Evolutionary conservation across 1,284 basidiomycete genomes (phyloP).

Genomic region (Irpex rosettiformis): DNA sequence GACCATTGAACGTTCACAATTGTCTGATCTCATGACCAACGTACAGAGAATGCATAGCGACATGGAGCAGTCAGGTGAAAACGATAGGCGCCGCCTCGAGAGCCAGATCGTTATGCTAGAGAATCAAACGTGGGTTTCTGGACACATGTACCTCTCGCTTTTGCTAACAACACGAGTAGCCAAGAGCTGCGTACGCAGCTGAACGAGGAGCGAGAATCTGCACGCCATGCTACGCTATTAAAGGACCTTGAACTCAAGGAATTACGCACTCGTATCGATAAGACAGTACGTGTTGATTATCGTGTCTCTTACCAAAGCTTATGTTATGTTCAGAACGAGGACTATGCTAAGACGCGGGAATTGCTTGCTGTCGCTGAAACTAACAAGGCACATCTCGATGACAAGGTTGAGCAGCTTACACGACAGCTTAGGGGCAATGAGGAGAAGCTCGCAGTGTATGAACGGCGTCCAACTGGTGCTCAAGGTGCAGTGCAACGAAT

Average conservation of each 20-base stretch:
- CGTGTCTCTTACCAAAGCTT: slow-evolving; percentile 2
- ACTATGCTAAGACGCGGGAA: slow-evolving; percentile 72
- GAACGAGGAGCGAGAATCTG: slow-evolving; percentile 76
- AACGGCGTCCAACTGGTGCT: slow-evolving; percentile 52
- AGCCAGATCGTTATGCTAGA: slow-evolving; percentile 78
- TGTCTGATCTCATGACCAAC: slow-evolving; percentile 84
- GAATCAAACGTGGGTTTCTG: slow-evolving; percentile 60
- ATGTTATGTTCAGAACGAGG: slow-evolving; percentile 43
- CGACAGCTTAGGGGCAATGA: slow-evolving; percentile 73
- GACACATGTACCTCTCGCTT: background rate
- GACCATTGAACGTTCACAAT: slow-evolving; percentile 75
- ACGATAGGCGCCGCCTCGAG: slow-evolving; percentile 78
- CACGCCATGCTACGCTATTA: slow-evolving; percentile 69
- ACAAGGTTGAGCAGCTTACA: slow-evolving; percentile 69
- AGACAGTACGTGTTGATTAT: slow-evolving; percentile 46
- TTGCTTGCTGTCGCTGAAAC: slow-evolving; percentile 74
- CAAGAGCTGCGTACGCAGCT: slow-evolving; percentile 76
- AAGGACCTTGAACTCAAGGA: slow-evolving; percentile 82
- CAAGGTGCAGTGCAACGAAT: slow-evolving; percentile 29
- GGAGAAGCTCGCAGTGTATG: slow-evolving; percentile 86
- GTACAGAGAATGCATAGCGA: slow-evolving; percentile 89
- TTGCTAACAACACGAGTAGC: slow-evolving; percentile 30
- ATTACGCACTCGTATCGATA: slow-evolving; percentile 71
- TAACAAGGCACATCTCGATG: slow-evolving; percentile 77
- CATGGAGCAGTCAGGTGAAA: slow-evolving; percentile 77